These are phyloP conservation scores for Saccharomycopsis selenospora DNA, from an alignment of 805 yeast species.

Conservation along the genomic window DNA sequence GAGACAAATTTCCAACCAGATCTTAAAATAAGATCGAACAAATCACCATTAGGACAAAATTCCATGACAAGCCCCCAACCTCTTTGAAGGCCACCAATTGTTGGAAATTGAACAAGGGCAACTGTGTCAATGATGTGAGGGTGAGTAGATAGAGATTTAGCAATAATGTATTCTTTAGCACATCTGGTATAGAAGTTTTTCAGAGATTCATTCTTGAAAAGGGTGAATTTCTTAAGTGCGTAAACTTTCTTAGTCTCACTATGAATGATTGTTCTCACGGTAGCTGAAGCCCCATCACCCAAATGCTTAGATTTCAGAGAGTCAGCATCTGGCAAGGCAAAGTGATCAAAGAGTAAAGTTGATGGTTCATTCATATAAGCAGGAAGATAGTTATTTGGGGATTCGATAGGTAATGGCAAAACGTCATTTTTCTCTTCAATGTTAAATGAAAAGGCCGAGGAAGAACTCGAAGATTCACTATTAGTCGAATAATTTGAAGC, in stretches of 20 bases:
- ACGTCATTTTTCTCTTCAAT: slow-evolving; percentile 27
- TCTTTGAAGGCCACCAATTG: slow-evolving; percentile 44
- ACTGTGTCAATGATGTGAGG: slow-evolving; percentile 52
- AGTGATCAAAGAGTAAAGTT: slow-evolving; percentile 46
- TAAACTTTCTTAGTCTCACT: slow-evolving; percentile 35
- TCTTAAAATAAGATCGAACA: slow-evolving; percentile 46
- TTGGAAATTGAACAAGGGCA: slow-evolving; percentile 48
- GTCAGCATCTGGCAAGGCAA: slow-evolving; percentile 35
- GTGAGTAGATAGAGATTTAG: slow-evolving; percentile 43
- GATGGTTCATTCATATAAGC: slow-evolving; percentile 40
- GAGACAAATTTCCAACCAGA: slow-evolving; percentile 54
- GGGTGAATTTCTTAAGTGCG: slow-evolving; percentile 58
- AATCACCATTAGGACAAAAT: slow-evolving; percentile 53
- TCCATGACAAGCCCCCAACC: slow-evolving; percentile 76
- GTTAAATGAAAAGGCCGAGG: neutral
- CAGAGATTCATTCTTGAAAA: slow-evolving; percentile 54
- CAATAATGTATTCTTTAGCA: slow-evolving; percentile 52
- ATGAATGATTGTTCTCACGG: slow-evolving; percentile 44
- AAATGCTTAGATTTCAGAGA: slow-evolving; percentile 37
- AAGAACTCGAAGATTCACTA: neutral
- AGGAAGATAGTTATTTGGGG: slow-evolving; percentile 58
- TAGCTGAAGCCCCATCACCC: slow-evolving; percentile 69
- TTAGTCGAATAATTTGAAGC: slow-evolving; percentile 8
- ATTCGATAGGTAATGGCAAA: slow-evolving; percentile 52
- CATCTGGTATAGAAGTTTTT: slow-evolving; percentile 61